These are phyloP conservation scores for Chlamydomonas sp. DNA, from an alignment of 139 green algal genomes.

Conservation along the genomic window DNA sequence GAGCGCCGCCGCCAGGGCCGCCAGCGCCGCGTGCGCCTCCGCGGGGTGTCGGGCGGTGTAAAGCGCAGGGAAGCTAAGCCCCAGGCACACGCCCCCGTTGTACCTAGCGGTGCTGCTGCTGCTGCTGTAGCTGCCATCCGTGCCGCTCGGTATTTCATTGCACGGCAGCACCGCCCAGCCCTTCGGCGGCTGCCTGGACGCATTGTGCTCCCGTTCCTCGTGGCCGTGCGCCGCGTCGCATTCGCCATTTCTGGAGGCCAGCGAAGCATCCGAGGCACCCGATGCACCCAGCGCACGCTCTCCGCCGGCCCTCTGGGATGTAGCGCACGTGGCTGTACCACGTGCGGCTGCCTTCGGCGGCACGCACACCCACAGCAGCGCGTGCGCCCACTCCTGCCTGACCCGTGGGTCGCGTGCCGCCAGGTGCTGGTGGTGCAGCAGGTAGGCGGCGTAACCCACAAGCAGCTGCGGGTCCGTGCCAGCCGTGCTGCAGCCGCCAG, in stretches of 20 bases:
- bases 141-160: too few species aligned
- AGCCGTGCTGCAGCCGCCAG: neutral
- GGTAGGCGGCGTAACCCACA: conserved; percentile 29
- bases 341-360: neutral
- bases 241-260: too few species aligned
- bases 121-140: too few species aligned
- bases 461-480: neutral
- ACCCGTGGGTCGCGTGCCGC: neutral
- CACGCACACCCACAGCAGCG: conserved; percentile 26
- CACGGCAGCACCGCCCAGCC: conserved; percentile 11
- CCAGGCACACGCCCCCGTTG: conserved; percentile 17
- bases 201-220: neutral
- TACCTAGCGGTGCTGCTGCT: too few species aligned
- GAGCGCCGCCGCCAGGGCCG: conserved; percentile 2
- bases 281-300: too few species aligned
- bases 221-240: too few species aligned
- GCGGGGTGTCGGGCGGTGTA: neutral
- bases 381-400: conserved; percentile 1
- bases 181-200: neutral
- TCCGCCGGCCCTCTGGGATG: too few species aligned
- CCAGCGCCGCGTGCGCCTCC: neutral
- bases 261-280: too few species aligned
- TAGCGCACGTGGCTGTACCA: too few species aligned
- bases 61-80: conserved; percentile 20
- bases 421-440: conserved; percentile 45